phyloP scores from a whole-genome alignment of 805 yeast genomes.

The Cyberlindnera japonica region DNA sequence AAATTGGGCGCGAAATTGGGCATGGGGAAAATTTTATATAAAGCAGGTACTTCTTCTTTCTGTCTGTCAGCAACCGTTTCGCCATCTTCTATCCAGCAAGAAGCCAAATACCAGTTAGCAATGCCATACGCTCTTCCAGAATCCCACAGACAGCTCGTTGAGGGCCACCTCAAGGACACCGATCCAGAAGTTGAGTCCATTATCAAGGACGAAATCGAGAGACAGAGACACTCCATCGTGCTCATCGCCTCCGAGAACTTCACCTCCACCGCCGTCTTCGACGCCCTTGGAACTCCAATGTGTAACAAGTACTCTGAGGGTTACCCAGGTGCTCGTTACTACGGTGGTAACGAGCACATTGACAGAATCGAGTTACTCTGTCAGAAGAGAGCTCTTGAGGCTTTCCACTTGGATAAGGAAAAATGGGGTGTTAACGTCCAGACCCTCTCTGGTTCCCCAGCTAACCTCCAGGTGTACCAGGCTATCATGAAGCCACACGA shows the following conservation, averaged over 20 bases:
- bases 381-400: conserved; percentile 89
- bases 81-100: too few species aligned
- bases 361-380: conserved; percentile 88
- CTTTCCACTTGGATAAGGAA: conserved; percentile 74
- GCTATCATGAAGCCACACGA: conserved; percentile 95
- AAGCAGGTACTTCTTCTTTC: not conserved
- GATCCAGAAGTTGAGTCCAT: conserved; percentile 87
- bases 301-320: conserved; percentile 98
- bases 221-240: conserved; percentile 90
- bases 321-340: conserved; percentile 96
- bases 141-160: conserved; percentile 61
- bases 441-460: conserved; percentile 95
- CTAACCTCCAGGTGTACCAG: conserved; percentile 93
- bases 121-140: conserved; percentile 65
- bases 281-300: conserved; percentile 92
- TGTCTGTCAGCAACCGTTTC: too few species aligned
- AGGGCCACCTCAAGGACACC: conserved; percentile 50
- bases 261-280: conserved; percentile 93
- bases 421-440: conserved; percentile 99
- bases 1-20: conserved; percentile 8
- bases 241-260: conserved; percentile 95
- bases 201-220: conserved; percentile 66
- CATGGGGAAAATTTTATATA: not conserved
- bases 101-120: conserved; percentile 5
- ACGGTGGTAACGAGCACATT: conserved; percentile 95